phyloP scores from a whole-genome alignment of 129 eudicot genomes.

The Chrysanthemum seticuspe region DNA sequence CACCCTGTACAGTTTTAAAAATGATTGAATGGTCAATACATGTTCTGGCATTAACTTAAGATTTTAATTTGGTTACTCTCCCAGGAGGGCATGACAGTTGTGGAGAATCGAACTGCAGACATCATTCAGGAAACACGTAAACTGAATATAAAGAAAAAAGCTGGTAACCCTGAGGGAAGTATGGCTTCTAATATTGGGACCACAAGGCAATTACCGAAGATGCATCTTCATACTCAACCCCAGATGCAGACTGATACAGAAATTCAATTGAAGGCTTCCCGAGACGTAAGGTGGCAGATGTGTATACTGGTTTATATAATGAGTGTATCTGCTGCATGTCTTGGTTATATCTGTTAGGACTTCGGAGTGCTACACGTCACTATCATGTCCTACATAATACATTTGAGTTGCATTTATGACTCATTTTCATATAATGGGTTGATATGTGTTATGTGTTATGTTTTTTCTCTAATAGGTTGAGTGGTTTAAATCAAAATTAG shows the following conservation, averaged over 20 bases:
- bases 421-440: too few species aligned
- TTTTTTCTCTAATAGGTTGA: too few species aligned
- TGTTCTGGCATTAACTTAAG: slow-evolving; percentile 13
- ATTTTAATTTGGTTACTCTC: slow-evolving; percentile 17
- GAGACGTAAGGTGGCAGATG: slow-evolving; percentile 97
- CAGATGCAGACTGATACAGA: slow-evolving; percentile 51
- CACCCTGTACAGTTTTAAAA: background rate
- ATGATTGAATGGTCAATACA: background rate
- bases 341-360: slow-evolving; percentile 3
- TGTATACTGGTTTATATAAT: slow-evolving; percentile 41
- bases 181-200: slow-evolving; percentile 29
- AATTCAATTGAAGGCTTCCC: slow-evolving; percentile 94
- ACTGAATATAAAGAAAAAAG: slow-evolving; percentile 57
- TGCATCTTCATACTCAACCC: slow-evolving; percentile 35
- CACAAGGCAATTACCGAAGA: slow-evolving; percentile 32
- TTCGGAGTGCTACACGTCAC: background rate
- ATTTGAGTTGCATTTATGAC: too few species aligned
- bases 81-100: slow-evolving; percentile 82
- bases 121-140: slow-evolving; percentile 85
- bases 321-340: slow-evolving; percentile 2
- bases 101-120: slow-evolving; percentile 90
- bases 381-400: background rate
- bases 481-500: too few species aligned
- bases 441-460: too few species aligned
- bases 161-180: slow-evolving; percentile 27